phyloP scores from a whole-genome alignment of 306 rosid species.

The Fagus sylvatica region DNA sequence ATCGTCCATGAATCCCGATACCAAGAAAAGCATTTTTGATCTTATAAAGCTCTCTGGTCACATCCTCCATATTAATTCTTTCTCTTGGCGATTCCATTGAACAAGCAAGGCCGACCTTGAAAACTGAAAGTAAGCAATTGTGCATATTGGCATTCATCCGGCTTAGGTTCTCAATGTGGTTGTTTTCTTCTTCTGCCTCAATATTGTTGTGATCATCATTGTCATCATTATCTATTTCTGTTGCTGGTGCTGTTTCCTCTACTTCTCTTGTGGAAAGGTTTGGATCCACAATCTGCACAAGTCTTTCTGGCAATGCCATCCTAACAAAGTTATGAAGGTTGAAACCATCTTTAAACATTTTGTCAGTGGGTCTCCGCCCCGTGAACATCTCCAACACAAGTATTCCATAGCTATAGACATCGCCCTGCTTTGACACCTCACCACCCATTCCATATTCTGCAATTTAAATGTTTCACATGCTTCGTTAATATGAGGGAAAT shows the following conservation, averaged over 20 bases:
- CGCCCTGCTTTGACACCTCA: constrained; percentile 27
- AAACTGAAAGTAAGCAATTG: constrained; percentile 29
- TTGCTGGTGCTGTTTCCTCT: neutral
- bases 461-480: neutral
- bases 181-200: neutral
- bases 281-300: constrained; percentile 34
- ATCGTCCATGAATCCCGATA: neutral
- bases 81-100: constrained; percentile 23
- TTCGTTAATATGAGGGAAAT: neutral
- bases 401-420: constrained; percentile 42
- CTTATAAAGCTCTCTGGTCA: constrained; percentile 19
- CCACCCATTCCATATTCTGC: constrained; percentile 37
- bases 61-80: constrained; percentile 32
- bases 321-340: constrained; percentile 28
- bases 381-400: constrained; percentile 34
- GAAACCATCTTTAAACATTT: constrained; percentile 27
- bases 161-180: neutral
- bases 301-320: constrained; percentile 25
- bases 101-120: constrained; percentile 35
- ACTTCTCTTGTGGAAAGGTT: constrained; percentile 17
- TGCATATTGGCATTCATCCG: neutral
- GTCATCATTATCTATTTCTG: neutral
- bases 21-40: constrained; percentile 8
- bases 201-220: neutral
- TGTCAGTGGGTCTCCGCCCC: constrained; percentile 27